These are phyloP conservation scores for Cladophialophora psammophila DNA, from an alignment of 2,329 filamentous ascomycete genomes.

Conservation along the genomic window DNA sequence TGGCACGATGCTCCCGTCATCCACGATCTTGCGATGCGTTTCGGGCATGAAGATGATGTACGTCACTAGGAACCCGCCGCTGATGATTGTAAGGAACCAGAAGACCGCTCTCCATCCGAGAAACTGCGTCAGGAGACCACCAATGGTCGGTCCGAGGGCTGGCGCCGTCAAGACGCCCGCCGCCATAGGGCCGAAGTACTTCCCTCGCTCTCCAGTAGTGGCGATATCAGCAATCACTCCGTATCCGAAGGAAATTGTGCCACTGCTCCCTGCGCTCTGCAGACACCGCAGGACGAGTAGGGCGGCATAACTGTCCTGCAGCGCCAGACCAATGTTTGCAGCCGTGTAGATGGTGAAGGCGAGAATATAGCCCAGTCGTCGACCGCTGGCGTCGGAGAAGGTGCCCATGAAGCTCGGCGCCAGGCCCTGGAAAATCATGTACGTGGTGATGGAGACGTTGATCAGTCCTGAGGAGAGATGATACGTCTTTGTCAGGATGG, in stretches of 20 bases:
- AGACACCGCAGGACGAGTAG: slow-evolving; percentile 51
- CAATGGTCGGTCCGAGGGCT: slow-evolving; percentile 60
- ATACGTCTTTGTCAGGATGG: slow-evolving; percentile 15
- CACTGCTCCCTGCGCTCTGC: slow-evolving; percentile 54
- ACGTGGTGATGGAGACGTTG: slow-evolving; percentile 45
- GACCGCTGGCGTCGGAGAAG: slow-evolving; percentile 58
- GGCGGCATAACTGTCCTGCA: slow-evolving; percentile 49
- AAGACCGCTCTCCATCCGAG: slow-evolving; percentile 62
- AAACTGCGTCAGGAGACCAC: slow-evolving; percentile 56
- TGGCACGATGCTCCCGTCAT: slow-evolving; percentile 48
- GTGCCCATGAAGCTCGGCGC: slow-evolving; percentile 60
- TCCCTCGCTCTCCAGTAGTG: slow-evolving; percentile 51
- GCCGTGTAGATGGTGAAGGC: slow-evolving; percentile 53
- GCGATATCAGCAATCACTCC: slow-evolving; percentile 53
- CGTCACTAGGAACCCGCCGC: slow-evolving; percentile 43
- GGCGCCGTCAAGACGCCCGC: slow-evolving; percentile 50
- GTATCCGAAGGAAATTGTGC: slow-evolving; percentile 51
- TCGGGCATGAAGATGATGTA: slow-evolving; percentile 47
- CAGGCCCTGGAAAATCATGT: slow-evolving; percentile 60
- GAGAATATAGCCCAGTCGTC: slow-evolving; percentile 59
- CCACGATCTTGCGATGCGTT: slow-evolving; percentile 49
- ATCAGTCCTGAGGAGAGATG: slow-evolving; percentile 24
- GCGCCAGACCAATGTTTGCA: slow-evolving; percentile 51
- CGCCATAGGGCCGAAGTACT: slow-evolving; percentile 50
- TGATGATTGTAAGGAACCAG: slow-evolving; percentile 61